These are phyloP conservation scores for Ustanciosporium gigantosporum DNA, from an alignment of 1,284 basidiomycete genomes.

Conservation along the genomic window DNA sequence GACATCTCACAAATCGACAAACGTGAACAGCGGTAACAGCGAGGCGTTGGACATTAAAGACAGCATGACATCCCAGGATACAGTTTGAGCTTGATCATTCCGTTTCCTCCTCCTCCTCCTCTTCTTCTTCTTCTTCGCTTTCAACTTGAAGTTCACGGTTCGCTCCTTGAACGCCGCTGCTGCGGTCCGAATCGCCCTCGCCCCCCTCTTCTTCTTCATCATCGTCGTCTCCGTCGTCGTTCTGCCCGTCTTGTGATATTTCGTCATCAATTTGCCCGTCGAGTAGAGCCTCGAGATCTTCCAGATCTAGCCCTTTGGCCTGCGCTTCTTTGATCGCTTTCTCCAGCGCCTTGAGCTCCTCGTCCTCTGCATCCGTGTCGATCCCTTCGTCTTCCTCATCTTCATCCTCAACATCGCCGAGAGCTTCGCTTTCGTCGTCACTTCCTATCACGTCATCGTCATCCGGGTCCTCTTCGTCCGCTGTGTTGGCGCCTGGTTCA, in stretches of 20 bases:
- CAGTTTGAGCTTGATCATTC: not conserved
- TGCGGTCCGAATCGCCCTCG: constrained; percentile 4
- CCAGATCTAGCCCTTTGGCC: constrained; percentile 29
- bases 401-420: constrained; percentile 6
- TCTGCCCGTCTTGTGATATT: constrained; percentile 20
- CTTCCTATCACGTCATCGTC: constrained; percentile 30
- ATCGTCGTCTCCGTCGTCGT: constrained; percentile 23
- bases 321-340: constrained; percentile 39
- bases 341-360: constrained; percentile 37
- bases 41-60: too few species aligned
- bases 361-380: constrained; percentile 34
- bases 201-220: constrained; percentile 20
- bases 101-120: not conserved
- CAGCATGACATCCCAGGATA: too few species aligned
- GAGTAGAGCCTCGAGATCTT: constrained; percentile 22
- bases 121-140: not conserved
- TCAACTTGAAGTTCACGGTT: not conserved
- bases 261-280: too few species aligned
- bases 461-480: constrained; percentile 20
- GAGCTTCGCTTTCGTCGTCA: constrained; percentile 16
- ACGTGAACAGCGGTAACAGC: too few species aligned
- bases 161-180: not conserved
- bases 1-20: too few species aligned
- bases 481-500: not conserved
- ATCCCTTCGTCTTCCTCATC: constrained; percentile 30